A percentile compares a stretch with the other conserved stretches of the same genome.
phyloP scores from a whole-genome alignment of 106 monocot species.

The Agapanthus africanus region DNA sequence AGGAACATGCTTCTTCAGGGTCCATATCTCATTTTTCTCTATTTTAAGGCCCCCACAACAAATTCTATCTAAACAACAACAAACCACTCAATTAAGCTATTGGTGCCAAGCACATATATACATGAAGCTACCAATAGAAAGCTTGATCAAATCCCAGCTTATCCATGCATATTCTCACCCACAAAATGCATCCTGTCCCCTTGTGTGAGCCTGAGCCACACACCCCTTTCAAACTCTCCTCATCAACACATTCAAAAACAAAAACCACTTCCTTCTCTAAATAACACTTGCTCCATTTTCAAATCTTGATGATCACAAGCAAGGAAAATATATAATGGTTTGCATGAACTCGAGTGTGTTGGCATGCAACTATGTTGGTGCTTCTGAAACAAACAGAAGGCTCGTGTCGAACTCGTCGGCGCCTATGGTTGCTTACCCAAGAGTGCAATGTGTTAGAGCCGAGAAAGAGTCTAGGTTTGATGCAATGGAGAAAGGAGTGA shows the following conservation, averaged over 20 bases:
- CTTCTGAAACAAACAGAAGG: constrained; percentile 34
- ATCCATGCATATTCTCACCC: constrained; percentile 8
- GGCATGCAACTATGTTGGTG: constrained; percentile 57
- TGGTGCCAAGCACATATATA: too few species aligned
- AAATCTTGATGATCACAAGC: not conserved
- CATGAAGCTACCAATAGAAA: not conserved
- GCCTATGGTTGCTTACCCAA: constrained; percentile 8
- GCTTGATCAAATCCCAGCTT: constrained; percentile 8
- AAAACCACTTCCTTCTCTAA: too few species aligned
- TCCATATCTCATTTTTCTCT: too few species aligned
- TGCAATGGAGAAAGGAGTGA: constrained; percentile 9
- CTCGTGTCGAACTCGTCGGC: constrained; percentile 8
- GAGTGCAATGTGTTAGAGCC: constrained; percentile 36
- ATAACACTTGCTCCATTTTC: not conserved
- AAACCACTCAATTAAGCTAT: too few species aligned
- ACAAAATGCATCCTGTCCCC: not conserved
- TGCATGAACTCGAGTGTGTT: constrained; percentile 75
- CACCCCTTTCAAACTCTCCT: not conserved
- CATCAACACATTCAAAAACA: constrained; percentile 6
- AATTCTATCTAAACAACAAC: too few species aligned
- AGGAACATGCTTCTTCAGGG: too few species aligned
- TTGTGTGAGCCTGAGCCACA: constrained; percentile 11
- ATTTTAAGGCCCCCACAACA: too few species aligned
- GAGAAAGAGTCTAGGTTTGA: constrained; percentile 39
- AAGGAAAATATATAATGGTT: constrained; percentile 33